These are phyloP conservation scores for Talaromyces pinophilus DNA, from an alignment of 2,329 filamentous ascomycete species.

Conservation along the genomic window DNA sequence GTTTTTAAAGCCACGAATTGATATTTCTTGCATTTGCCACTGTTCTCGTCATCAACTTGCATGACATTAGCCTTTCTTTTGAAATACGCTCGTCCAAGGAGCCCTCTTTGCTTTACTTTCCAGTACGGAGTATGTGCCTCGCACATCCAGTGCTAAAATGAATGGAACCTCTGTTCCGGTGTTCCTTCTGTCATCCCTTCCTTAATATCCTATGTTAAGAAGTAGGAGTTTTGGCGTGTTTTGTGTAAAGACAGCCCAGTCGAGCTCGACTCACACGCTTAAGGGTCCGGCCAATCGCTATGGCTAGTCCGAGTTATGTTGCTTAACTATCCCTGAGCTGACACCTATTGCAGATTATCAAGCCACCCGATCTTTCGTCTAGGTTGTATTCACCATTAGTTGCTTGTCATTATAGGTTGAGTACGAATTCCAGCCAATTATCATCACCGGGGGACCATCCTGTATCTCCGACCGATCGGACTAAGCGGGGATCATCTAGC, in stretches of 20 bases:
- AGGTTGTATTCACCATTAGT: not conserved
- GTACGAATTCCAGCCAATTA: not conserved
- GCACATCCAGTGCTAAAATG: not conserved
- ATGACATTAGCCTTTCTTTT: not conserved
- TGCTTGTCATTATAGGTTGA: not conserved
- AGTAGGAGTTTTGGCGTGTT: not conserved
- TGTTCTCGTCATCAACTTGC: slow-evolving; percentile 13
- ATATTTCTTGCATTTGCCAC: slow-evolving; percentile 10
- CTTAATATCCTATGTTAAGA: not conserved
- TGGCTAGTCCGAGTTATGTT: not conserved
- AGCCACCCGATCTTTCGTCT: slow-evolving; percentile 3
- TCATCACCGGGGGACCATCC: not conserved
- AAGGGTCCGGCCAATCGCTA: not conserved
- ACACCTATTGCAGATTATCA: slow-evolving; percentile 15
- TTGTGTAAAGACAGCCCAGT: not conserved
- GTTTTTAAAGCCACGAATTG: not conserved
- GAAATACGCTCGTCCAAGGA: not conserved
- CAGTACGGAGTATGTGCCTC: not conserved
- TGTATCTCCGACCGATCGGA: slow-evolving; percentile 13
- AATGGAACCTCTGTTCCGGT: not conserved
- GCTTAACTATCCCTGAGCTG: not conserved
- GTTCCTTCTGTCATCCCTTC: not conserved
- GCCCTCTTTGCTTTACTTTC: not conserved
- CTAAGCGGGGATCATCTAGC: not conserved
- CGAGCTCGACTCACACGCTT: not conserved